These are phyloP conservation scores for Aspergillus biplanus DNA, from an alignment of 495 filamentous ascomycete genomes.

Conservation along the genomic window DNA sequence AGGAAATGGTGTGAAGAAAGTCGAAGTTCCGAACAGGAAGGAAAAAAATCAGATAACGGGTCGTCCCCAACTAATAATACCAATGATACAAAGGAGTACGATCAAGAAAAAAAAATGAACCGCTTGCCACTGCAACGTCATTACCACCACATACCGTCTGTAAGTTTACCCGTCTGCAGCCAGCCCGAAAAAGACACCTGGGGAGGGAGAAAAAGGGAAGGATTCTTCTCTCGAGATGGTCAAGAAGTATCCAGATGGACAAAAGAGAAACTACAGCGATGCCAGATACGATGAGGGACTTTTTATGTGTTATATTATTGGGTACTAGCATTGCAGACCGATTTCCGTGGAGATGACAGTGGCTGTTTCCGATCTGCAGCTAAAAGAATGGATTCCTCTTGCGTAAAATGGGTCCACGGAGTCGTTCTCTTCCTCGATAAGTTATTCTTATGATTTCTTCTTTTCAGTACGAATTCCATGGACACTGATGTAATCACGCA, in stretches of 20 bases:
- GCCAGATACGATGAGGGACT: no score
- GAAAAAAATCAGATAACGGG: slow-evolving; percentile 12
- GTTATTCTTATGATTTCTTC: background rate
- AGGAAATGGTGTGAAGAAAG: slow-evolving; percentile 4
- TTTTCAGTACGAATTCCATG: background rate
- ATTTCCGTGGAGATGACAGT: slow-evolving; percentile 19
- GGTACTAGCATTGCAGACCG: background rate
- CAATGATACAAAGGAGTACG: no score
- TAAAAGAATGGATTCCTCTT: slow-evolving; percentile 13
- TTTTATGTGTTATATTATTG: background rate
- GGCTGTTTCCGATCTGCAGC: slow-evolving; percentile 23
- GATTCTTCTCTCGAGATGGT: background rate
- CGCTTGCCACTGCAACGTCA: slow-evolving; percentile 17
- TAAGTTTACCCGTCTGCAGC: slow-evolving; percentile 23
- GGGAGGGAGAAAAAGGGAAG: background rate
- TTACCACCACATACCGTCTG: slow-evolving; percentile 18
- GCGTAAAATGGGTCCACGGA: background rate
- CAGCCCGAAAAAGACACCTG: slow-evolving; percentile 9
- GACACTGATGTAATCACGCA: no score
- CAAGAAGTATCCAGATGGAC: no score
- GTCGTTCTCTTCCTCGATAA: background rate
- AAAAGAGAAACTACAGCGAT: no score
- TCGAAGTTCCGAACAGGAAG: background rate
- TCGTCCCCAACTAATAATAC: slow-evolving; percentile 13
- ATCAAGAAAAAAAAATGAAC: background rate